Evolutionary conservation across 2,329 filamentous ascomycete species (phyloP).

Genomic region (Ascochyta clinopodiicola): DNA sequence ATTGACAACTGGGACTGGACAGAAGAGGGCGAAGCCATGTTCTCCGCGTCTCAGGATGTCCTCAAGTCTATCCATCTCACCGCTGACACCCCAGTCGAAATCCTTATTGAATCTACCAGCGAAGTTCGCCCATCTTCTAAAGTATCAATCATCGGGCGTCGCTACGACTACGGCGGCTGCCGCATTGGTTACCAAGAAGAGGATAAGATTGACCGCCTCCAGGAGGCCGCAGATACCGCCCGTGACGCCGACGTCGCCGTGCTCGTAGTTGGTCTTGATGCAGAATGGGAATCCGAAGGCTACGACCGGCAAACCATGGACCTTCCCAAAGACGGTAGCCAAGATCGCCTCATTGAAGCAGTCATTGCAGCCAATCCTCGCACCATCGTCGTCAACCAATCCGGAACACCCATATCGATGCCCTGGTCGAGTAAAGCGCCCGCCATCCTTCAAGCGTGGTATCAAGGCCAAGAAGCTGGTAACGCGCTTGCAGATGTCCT

Average conservation of each 20-base stretch:
- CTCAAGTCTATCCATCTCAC: slow-evolving; percentile 67
- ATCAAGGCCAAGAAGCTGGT: slow-evolving; percentile 84
- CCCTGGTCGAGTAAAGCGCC: slow-evolving; percentile 71
- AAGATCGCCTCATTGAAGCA: slow-evolving; percentile 69
- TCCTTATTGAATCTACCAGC: slow-evolving; percentile 70
- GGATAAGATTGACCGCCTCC: slow-evolving; percentile 63
- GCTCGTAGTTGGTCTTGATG: slow-evolving; percentile 78
- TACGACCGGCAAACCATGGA: slow-evolving; percentile 69
- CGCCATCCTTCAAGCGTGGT: slow-evolving; percentile 78
- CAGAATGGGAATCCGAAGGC: slow-evolving; percentile 78
- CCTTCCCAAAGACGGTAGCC: slow-evolving; percentile 61
- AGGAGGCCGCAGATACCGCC: slow-evolving; percentile 70
- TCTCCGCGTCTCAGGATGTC: slow-evolving; percentile 70
- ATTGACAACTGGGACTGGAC: slow-evolving; percentile 74
- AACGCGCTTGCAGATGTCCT: slow-evolving; percentile 81
- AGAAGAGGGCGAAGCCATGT: slow-evolving; percentile 74
- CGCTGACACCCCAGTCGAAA: slow-evolving; percentile 65
- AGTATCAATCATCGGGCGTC: slow-evolving; percentile 63
- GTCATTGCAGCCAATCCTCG: slow-evolving; percentile 71
- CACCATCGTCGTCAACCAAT: slow-evolving; percentile 75
- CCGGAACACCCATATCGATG: slow-evolving; percentile 74
- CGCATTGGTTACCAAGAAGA: slow-evolving; percentile 74
- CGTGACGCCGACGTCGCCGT: slow-evolving; percentile 77
- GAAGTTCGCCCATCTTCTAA: slow-evolving; percentile 68
- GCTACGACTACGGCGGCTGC: slow-evolving; percentile 73